phyloP scores from a whole-genome alignment of 208 protist genomes.

The Trypanosomatidae sp. region DNA sequence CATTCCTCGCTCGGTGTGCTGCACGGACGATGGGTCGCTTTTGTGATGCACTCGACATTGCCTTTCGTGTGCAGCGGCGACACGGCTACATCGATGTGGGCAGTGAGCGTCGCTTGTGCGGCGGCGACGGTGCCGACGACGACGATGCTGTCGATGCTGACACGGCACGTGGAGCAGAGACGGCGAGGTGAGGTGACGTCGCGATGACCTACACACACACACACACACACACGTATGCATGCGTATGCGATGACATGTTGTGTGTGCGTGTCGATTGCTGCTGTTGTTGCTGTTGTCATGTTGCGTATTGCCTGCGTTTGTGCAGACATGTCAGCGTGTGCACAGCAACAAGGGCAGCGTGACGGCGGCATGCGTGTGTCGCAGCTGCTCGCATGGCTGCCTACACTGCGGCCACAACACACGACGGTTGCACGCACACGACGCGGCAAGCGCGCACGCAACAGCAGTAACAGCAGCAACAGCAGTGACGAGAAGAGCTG shows the following conservation, averaged over 20 bases:
- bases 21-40: conserved; percentile 40
- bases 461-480: no score
- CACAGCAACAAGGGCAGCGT: background rate
- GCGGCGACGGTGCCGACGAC: no score
- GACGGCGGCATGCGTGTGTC: background rate
- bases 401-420: no score
- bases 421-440: no score
- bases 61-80: conserved; percentile 36
- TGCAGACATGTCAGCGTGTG: background rate
- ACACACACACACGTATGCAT: background rate
- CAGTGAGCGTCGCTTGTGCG: conserved; percentile 19
- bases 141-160: no score
- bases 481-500: no score
- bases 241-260: background rate
- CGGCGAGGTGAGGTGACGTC: no score
- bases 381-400: no score
- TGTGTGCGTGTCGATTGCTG: background rate
- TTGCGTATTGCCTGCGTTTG: background rate
- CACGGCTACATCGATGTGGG: conserved; percentile 32
- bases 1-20: conserved; percentile 33
- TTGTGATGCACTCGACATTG: conserved; percentile 45
- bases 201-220: background rate
- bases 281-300: background rate
- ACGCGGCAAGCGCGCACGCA: no score
- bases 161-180: no score